phyloP scores from a whole-genome alignment of 306 rosid genomes.

The Sesbania bispinosa region DNA sequence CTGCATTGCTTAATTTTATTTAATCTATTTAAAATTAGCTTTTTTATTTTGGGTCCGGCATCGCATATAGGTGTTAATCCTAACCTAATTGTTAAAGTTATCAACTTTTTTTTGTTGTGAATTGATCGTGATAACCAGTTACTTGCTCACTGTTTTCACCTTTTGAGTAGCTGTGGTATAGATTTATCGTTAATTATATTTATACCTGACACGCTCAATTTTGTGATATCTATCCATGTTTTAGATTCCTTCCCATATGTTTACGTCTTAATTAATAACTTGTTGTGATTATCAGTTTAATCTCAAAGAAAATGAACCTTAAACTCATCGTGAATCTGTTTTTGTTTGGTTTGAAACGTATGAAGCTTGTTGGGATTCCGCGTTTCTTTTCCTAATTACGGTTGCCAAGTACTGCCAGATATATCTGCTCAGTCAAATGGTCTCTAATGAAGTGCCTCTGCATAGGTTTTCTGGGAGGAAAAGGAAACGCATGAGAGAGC shows the following conservation, averaged over 20 bases:
- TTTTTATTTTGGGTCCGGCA: not conserved
- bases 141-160: not conserved
- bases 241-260: not conserved
- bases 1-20: not conserved
- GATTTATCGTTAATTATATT: not conserved
- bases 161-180: not conserved
- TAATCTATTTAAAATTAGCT: not conserved
- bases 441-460: not conserved
- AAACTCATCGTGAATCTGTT: not conserved
- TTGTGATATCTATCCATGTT: not conserved
- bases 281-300: not conserved
- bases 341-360: not conserved
- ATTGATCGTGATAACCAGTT: slow-evolving; percentile 4
- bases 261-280: not conserved
- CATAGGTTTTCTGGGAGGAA: not conserved
- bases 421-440: slow-evolving; percentile 18
- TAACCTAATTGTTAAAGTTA: not conserved
- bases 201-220: not conserved
- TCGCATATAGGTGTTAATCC: not conserved
- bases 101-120: not conserved
- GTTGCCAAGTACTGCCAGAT: not conserved
- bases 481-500: not conserved
- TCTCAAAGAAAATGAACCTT: not conserved
- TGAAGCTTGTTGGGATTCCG: not conserved
- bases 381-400: not conserved